Conservation (phyloP, 768 basidiomycete species). For the Russula vinacea region DNA sequence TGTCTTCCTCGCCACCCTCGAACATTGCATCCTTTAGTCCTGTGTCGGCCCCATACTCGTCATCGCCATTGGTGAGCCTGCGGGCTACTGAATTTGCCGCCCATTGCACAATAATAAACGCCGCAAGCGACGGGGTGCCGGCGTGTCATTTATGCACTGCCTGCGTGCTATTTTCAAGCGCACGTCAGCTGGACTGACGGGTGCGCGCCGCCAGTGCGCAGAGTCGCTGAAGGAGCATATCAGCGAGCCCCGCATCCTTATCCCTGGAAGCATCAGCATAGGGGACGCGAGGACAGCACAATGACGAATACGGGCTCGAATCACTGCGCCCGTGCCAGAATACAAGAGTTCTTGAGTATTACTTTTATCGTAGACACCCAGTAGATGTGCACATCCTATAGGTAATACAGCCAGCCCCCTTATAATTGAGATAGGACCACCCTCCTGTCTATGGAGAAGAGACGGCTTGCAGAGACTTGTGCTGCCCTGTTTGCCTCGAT, state of each 20-base stretch:
- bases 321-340: constrained; percentile 1
- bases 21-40: not conserved
- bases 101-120: not conserved
- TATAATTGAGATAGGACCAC: not conserved
- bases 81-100: not conserved
- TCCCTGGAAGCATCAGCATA: constrained; percentile 20
- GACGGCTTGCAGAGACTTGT: too few species aligned
- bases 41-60: not conserved
- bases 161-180: constrained; percentile 25
- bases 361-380: constrained; percentile 1
- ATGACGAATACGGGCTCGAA: not conserved
- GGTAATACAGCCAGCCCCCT: not conserved
- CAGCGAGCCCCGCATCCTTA: constrained; percentile 15
- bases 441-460: not conserved
- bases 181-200: constrained; percentile 17
- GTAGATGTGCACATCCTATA: constrained; percentile 1
- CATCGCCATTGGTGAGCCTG: not conserved
- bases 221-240: constrained; percentile 25
- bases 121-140: not conserved
- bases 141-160: constrained; percentile 11
- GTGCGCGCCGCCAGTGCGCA: constrained; percentile 11
- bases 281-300: not conserved
- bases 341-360: constrained; percentile 2
- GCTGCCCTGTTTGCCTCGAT: too few species aligned
- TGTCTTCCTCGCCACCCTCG: constrained; percentile 13